Evolutionary conservation across 768 basidiomycete species (phyloP), one percentile per base, ranked within the genome.

Genomic region (Stropharia rugosoannulata): DNA sequence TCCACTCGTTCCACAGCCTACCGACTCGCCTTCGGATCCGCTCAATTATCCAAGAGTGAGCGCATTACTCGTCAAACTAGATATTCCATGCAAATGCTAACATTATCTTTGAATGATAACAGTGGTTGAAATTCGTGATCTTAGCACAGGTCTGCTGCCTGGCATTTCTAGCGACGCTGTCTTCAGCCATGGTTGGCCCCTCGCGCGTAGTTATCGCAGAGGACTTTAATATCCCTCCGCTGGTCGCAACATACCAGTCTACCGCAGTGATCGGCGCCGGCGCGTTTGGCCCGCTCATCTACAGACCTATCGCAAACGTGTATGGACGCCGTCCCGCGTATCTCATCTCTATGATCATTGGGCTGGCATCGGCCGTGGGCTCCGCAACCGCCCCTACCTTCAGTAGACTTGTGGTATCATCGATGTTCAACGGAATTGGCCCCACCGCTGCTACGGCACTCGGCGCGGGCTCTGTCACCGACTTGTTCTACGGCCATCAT

Each of bases 1-100:
- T 11, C 71, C 76, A 15, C 70, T 80, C 44, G 65, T 74, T 41
- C 76, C 78, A 36, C 77, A 80, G 39, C 76, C 76, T 11, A 69
- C 73, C 2, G 59, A 62, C 35, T 72, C 70, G 13, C 70, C 70
- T 15, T 65, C 65, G 38, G 76, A 78, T 60, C 76, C 75, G 25
- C 64, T 78, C 49, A 76, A 75, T 54, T 78, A 75, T 50, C 75
- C 75, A 22, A 69, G 64, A 51, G 71, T 71, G 57, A 8, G 51
- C 57, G 25, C 54, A 15, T 37, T 47, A 16, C 38, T 54, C 19
- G n/a, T 40, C 5, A n/a, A 7, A 37, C 51, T 27, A 32, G 19
- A 22, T 13, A 16, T 11, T 22, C 27, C 25, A 29, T 50, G n/a
- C n/a, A n/a, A n/a, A n/a, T n/a, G 19, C 42, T 29, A 35, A 27